Evolutionary conservation across 2,329 filamentous ascomycete genomes (phyloP).

Genomic region (Xylaria sp.): DNA sequence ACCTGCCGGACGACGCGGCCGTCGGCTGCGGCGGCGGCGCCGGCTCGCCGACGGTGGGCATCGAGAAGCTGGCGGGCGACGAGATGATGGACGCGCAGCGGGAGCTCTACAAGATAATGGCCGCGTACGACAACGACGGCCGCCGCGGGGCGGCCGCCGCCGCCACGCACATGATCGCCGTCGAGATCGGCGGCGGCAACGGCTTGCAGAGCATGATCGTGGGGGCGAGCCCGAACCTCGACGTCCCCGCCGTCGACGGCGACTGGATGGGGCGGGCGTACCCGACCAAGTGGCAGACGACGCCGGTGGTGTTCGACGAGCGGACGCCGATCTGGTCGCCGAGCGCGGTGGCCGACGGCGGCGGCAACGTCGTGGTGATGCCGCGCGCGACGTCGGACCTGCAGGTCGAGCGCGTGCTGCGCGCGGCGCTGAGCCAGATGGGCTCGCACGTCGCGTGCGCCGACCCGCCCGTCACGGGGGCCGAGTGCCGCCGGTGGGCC

Average conservation of each 20-base stretch:
- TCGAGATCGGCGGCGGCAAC: conserved; percentile 71
- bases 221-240: conserved; percentile 55
- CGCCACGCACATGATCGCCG: conserved; percentile 60
- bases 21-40: conserved; percentile 61
- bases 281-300: conserved; percentile 58
- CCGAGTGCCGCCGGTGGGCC: conserved; percentile 53
- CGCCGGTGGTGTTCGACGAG: conserved; percentile 55
- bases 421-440: conserved; percentile 58
- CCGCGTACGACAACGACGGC: too few relatives aligned
- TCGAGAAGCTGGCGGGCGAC: conserved; percentile 62
- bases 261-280: conserved; percentile 62
- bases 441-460: conserved; percentile 55
- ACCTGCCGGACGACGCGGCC: conserved; percentile 52
- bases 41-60: conserved; percentile 62
- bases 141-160: too few relatives aligned
- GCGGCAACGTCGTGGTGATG: conserved; percentile 44
- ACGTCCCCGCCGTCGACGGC: conserved; percentile 54
- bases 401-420: conserved; percentile 52
- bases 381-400: conserved; percentile 49
- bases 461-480: conserved; percentile 51
- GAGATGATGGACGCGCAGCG: conserved; percentile 55
- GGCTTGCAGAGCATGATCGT: conserved; percentile 61
- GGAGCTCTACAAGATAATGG: conserved; percentile 56
- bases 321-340: conserved; percentile 46
- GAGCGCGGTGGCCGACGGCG: conserved; percentile 53